Conservation (phyloP, 1,139 yeast species). For the Lodderomyces margitis region DNA sequence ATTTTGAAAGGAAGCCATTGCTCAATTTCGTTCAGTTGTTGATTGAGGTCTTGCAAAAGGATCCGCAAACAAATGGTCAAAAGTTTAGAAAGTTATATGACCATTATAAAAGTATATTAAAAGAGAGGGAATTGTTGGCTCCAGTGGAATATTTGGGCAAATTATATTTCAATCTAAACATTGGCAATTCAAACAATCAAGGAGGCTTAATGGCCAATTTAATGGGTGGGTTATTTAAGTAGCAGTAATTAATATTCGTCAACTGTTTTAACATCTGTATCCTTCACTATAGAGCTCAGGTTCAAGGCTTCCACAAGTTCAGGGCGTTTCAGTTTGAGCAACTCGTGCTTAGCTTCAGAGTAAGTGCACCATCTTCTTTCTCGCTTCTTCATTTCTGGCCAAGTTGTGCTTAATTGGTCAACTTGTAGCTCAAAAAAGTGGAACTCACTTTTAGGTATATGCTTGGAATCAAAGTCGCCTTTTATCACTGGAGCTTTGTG, state of each 20-base stretch:
- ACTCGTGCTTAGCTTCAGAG: constrained; percentile 66
- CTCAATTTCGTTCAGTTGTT: constrained; percentile 72
- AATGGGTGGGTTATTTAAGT: constrained; percentile 75
- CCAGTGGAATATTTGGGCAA: constrained; percentile 52
- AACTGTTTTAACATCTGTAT: constrained; percentile 16
- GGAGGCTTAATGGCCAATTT: constrained; percentile 75
- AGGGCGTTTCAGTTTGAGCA: constrained; percentile 58
- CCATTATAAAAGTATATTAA: constrained; percentile 33
- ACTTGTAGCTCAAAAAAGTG: constrained; percentile 79
- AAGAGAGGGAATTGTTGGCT: constrained; percentile 29
- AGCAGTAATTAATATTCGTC: constrained; percentile 11
- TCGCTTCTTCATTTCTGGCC: constrained; percentile 73
- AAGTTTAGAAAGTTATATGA: constrained; percentile 54
- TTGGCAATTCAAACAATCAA: constrained; percentile 57
- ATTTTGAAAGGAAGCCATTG: constrained; percentile 32
- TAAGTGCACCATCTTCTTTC: constrained; percentile 74
- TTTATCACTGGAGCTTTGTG: constrained; percentile 52
- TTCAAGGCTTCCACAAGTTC: constrained; percentile 69
- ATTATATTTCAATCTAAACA: constrained; percentile 35
- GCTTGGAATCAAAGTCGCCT: constrained; percentile 40
- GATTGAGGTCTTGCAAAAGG: constrained; percentile 58
- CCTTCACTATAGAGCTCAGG: constrained; percentile 45
- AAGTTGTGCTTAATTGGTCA: constrained; percentile 51
- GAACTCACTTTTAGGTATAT: constrained; percentile 71
- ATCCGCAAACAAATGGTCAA: constrained; percentile 41